Evolutionary conservation across 2,329 filamentous ascomycete species (phyloP).

Genomic region (Colletotrichum simmondsii): DNA sequence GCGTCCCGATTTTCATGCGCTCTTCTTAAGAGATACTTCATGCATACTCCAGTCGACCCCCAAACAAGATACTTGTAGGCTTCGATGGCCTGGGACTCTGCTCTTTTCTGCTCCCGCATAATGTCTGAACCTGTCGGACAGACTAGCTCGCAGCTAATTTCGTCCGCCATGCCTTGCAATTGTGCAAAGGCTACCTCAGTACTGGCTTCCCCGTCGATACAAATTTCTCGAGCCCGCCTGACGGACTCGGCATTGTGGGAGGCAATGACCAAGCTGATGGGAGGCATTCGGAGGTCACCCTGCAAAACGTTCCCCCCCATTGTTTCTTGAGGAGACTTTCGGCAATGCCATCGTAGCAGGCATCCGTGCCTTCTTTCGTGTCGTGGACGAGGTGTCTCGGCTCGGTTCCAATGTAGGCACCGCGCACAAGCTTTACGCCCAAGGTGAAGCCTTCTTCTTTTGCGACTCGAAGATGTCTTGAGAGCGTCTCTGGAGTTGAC

Average conservation of each 20-base stretch:
- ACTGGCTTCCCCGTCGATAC: conserved; percentile 55
- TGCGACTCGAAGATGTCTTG: conserved; percentile 69
- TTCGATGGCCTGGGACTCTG: conserved; percentile 34
- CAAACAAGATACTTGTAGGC: conserved; percentile 77
- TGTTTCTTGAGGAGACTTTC: conserved; percentile 72
- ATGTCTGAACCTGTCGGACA: conserved; percentile 30
- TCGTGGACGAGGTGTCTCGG: conserved; percentile 77
- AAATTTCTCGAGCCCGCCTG: conserved; percentile 62
- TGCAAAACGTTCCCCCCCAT: conserved; percentile 59
- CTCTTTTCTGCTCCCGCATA: conserved; percentile 4
- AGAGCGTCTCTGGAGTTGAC: conserved; percentile 65
- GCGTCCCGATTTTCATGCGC: conserved; percentile 79
- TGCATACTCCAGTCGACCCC: conserved; percentile 81
- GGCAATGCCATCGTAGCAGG: conserved; percentile 78
- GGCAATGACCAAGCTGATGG: conserved; percentile 76
- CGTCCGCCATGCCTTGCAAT: conserved; percentile 83
- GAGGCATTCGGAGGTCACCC: conserved; percentile 60
- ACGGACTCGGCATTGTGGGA: conserved; percentile 86
- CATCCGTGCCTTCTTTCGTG: conserved; percentile 77
- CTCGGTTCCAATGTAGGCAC: conserved; percentile 78
- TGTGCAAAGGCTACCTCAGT: conserved; percentile 50
- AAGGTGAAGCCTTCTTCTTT: conserved; percentile 70
- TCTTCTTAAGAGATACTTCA: conserved; percentile 78
- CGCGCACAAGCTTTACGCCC: conserved; percentile 80
- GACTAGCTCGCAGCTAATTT: conserved; percentile 77